Evolutionary conservation across 768 basidiomycete genomes (phyloP), one percentile per base, ranked within the genome.

Genomic region (Naganishia friedmannii): DNA sequence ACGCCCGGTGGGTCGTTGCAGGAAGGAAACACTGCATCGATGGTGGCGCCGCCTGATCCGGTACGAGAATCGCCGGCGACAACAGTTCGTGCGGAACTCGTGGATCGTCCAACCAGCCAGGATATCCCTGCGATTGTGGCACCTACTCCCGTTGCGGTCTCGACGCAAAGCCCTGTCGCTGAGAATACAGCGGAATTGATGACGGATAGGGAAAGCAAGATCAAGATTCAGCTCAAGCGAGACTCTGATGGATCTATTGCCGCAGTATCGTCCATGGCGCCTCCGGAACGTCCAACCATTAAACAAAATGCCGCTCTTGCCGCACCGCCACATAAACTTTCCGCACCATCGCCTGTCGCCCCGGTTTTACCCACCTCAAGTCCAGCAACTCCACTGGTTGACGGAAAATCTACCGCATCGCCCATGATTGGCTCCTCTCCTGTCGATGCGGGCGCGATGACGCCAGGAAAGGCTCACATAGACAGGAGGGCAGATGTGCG

Each of bases 151-250:
- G 34, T 37, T 12, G 34, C 13, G 6, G 17, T 23, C 3, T 12
- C 57, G 15, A 32, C 21, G 29, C 32, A 34, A 39, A 21, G 21
- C 34, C 6, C 31, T 2, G n/a, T 23, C 34, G 34, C n/a, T 21
- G 60, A 63, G 29, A n/a, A 4, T 21, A 63, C 39, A 26, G 39
- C 39, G 10, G 60, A 63, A 28, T 23, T 63, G 39, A 45, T 45
- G 31, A 13, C 39, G 31, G 60, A 63, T 29, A 37, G 60, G 26
- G 60, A 63, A 29, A 45, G 39, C 39, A 63, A 45, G 60, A 45
- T 63, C 37, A 63, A 63, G 39, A 63, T 63, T n/a, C 60, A 63
- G 39, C 34, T 63, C 60, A 63, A 63, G 26, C 60, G 42, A 28
- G 60, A 63, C 17, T 23, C 48, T 7, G 48, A 51, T 1, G 23